Evolutionary conservation across 108 stramenopile species (phyloP).

Genomic region (Nannochloropsis salina): DNA sequence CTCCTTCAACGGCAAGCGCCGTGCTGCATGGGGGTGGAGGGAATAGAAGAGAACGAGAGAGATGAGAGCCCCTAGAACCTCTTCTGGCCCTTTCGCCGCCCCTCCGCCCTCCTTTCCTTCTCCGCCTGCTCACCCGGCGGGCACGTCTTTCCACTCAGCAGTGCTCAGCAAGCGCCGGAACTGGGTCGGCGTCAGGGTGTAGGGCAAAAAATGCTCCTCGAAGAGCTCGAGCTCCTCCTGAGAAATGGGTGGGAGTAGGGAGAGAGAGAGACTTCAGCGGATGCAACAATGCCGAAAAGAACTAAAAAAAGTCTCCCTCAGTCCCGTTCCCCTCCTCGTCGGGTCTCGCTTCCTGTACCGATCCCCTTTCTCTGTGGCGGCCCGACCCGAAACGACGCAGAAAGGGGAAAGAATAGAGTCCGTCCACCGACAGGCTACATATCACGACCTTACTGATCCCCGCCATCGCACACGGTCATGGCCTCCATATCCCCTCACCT

Average conservation of each 20-base stretch:
- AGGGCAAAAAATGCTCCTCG: conserved; percentile 4
- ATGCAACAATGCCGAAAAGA: no score
- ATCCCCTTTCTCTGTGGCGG: no score
- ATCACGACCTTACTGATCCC: no score
- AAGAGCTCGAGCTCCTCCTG: conserved; percentile 10
- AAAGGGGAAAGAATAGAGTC: no score
- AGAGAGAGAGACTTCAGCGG: not conserved
- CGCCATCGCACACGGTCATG: no score
- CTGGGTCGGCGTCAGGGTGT: not conserved
- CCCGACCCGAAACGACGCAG: no score
- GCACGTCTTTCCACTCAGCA: not conserved
- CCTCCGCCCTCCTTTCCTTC: not conserved
- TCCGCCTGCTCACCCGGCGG: not conserved
- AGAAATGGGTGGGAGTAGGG: not conserved
- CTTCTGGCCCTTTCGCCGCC: not conserved
- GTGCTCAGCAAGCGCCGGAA: not conserved
- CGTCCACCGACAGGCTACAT: no score
- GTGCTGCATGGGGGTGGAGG: not conserved
- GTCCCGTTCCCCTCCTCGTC: no score
- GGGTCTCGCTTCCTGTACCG: no score
- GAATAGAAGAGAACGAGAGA: not conserved
- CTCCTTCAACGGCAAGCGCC: not conserved
- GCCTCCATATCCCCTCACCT: not conserved
- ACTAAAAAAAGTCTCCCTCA: no score
- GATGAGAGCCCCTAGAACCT: not conserved